Percentiles rank a stretch among this genome's conserved stretches.
Evolutionary conservation across 768 basidiomycete species (phyloP).

Genomic region (Krasilnikovozyma curviuscula): DNA sequence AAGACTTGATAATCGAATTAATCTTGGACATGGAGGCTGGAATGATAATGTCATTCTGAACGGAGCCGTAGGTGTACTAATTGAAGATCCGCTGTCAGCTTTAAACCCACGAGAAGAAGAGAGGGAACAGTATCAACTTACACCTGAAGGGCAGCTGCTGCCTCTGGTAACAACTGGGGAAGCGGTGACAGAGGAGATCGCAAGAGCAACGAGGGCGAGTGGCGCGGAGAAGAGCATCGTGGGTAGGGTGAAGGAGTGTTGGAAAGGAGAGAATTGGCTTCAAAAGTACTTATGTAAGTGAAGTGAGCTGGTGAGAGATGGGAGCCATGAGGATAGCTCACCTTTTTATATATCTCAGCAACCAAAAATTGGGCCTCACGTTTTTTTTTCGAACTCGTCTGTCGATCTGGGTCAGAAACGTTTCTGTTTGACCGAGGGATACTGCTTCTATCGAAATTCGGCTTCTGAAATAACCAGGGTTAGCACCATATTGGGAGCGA

Average conservation of each 20-base stretch:
- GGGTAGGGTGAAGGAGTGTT: background rate
- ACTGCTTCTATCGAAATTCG: too few relatives aligned
- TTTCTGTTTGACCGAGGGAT: too few relatives aligned
- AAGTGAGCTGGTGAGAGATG: background rate
- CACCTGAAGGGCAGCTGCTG: too few relatives aligned
- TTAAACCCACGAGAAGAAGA: background rate
- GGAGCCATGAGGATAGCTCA: too few relatives aligned
- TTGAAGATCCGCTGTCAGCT: background rate
- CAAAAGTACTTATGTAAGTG: background rate
- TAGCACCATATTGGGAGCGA: too few relatives aligned
- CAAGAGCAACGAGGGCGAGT: background rate
- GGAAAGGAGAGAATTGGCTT: background rate
- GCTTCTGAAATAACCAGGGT: too few relatives aligned
- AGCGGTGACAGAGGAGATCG: background rate
- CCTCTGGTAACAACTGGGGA: background rate
- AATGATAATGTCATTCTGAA: background rate
- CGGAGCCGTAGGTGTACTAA: conserved; percentile 1
- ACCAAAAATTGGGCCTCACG: too few relatives aligned
- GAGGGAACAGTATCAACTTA: background rate
- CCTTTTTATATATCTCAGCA: too few relatives aligned
- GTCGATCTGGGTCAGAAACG: too few relatives aligned
- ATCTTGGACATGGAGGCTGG: background rate
- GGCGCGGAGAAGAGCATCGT: background rate
- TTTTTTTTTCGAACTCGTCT: too few relatives aligned
- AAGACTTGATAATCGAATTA: background rate